Percentiles rank a stretch among this genome's conserved stretches.
Evolutionary conservation across 495 filamentous ascomycete genomes (phyloP).

Genomic region (Glarea lozoyensis): DNA sequence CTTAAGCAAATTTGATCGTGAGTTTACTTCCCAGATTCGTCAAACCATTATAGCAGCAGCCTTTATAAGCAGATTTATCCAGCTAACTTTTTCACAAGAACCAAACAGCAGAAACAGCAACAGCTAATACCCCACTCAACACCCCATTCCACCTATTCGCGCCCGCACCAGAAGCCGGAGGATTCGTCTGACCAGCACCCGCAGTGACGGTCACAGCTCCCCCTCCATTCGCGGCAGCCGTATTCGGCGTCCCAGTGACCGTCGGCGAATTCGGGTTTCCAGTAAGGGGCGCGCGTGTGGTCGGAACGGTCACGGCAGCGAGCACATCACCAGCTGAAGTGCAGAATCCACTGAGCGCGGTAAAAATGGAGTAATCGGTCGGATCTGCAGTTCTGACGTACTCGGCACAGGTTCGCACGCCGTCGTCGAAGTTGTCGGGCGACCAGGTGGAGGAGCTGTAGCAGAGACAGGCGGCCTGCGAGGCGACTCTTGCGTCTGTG

Average conservation of each 20-base stretch:
- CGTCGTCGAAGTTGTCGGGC: slow-evolving; percentile 6
- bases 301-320: neutral
- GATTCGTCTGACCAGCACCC: neutral
- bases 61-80: no score
- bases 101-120: no score
- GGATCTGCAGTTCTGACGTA: slow-evolving; percentile 11
- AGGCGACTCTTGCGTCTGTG: neutral
- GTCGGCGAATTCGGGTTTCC: neutral
- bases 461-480: slow-evolving; percentile 12
- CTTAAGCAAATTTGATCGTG: no score
- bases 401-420: slow-evolving; percentile 3
- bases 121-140: no score
- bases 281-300: neutral
- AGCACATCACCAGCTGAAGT: slow-evolving; percentile 4
- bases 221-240: neutral
- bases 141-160: no score
- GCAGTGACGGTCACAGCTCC: neutral
- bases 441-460: slow-evolving; percentile 8
- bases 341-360: slow-evolving; percentile 3
- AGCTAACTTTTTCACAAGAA: no score
- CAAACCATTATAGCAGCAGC: no score
- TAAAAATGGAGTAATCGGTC: neutral
- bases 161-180: no score
- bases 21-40: no score
- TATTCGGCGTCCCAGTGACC: neutral